Conservation (phyloP, 768 basidiomycete genomes). For the Panaeolus papilionaceus region DNA sequence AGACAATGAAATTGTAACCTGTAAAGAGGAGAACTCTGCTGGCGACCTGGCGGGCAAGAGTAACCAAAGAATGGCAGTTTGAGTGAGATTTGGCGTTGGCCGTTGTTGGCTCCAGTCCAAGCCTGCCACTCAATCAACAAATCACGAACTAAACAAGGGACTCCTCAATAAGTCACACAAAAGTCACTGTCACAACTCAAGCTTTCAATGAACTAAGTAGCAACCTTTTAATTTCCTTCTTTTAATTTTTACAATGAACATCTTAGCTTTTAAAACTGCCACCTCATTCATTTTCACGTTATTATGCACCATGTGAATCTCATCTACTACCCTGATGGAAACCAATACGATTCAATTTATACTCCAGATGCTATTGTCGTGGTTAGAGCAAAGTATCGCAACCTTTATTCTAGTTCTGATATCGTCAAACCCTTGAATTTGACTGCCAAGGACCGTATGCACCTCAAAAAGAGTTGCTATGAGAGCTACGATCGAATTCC, state of each 20-base stretch:
- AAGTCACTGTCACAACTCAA: conserved; percentile 24
- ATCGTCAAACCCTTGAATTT: too few species aligned
- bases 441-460: too few species aligned
- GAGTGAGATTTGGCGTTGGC: conserved; percentile 19
- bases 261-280: too few species aligned
- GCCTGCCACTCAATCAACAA: conserved; percentile 13
- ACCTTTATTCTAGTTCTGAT: too few species aligned
- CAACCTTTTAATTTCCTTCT: too few species aligned
- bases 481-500: too few species aligned
- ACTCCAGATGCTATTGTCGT: too few species aligned
- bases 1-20: neutral
- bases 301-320: neutral
- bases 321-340: neutral
- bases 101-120: conserved; percentile 30
- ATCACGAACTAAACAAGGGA: conserved; percentile 18
- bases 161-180: conserved; percentile 18
- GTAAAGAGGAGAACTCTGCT: conserved; percentile 40
- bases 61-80: conserved; percentile 24
- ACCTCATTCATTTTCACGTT: neutral
- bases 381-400: too few species aligned
- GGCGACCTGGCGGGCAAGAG: conserved; percentile 30
- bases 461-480: too few species aligned
- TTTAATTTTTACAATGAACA: too few species aligned
- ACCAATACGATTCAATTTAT: too few species aligned
- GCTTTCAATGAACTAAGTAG: neutral